Percentiles rank a stretch among this genome's conserved stretches.
Evolutionary conservation across 768 basidiomycete genomes (phyloP).

Genomic region (Boletus insuetus): DNA sequence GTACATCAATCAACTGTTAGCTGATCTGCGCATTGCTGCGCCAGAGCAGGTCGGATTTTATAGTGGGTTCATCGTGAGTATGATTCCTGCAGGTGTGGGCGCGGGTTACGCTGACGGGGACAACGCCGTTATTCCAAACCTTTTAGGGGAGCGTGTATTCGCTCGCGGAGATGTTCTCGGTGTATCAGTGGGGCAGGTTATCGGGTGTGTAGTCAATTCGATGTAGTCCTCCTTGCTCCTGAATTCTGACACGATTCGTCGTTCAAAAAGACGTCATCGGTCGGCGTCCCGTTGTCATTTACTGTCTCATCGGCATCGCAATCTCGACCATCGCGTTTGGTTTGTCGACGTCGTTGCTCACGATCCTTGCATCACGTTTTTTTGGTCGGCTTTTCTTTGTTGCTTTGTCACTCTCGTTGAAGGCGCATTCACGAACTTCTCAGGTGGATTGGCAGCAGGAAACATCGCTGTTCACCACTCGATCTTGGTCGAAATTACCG

Average conservation of each 20-base stretch:
- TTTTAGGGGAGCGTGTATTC: slow-evolving; percentile 1
- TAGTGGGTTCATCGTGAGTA: slow-evolving; percentile 5
- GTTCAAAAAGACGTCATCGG: neutral
- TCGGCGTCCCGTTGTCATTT: slow-evolving; percentile 4
- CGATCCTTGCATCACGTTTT: slow-evolving; percentile 5
- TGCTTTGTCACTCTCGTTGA: neutral
- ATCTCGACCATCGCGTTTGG: slow-evolving; percentile 5
- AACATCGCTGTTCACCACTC: slow-evolving; percentile 11
- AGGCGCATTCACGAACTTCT: neutral
- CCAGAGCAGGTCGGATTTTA: slow-evolving; percentile 10
- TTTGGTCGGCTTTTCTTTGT: neutral
- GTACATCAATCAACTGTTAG: slow-evolving; percentile 9
- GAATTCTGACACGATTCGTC: neutral
- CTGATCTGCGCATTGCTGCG: neutral
- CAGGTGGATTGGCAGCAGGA: slow-evolving; percentile 9
- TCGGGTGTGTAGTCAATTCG: neutral
- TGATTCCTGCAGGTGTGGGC: neutral
- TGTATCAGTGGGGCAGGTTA: slow-evolving; percentile 7
- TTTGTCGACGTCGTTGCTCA: slow-evolving; percentile 7
- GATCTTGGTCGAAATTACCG: slow-evolving; percentile 9
- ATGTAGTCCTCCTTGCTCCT: too few species aligned
- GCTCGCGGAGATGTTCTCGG: slow-evolving; percentile 2
- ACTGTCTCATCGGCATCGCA: slow-evolving; percentile 1
- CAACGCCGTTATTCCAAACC: too few species aligned
- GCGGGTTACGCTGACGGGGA: too few species aligned